phyloP scores from a whole-genome alignment of 768 basidiomycete species.

The Tylopilus subfusipes region DNA sequence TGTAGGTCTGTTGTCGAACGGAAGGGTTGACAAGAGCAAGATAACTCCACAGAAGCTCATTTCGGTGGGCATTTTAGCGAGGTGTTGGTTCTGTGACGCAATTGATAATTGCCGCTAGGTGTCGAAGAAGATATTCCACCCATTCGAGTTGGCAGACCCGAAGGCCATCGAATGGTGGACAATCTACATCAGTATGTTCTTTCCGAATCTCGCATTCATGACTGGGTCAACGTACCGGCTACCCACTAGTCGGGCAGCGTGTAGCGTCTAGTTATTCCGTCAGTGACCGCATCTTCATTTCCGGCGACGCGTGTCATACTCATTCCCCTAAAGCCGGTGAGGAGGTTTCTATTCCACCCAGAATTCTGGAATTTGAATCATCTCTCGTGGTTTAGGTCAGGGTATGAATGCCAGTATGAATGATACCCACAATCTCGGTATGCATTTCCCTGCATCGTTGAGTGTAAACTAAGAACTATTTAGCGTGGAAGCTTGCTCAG shows the following conservation, averaged over 20 bases:
- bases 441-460: not conserved
- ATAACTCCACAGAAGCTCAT: slow-evolving; percentile 51
- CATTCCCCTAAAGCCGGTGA: slow-evolving; percentile 64
- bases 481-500: slow-evolving; percentile 47
- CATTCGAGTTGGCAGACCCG: slow-evolving; percentile 49
- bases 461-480: slow-evolving; percentile 47
- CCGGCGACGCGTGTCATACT: slow-evolving; percentile 72
- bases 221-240: not conserved
- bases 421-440: slow-evolving; percentile 68
- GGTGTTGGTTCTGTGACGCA: not conserved
- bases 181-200: slow-evolving; percentile 56
- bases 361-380: not conserved
- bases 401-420: slow-evolving; percentile 79
- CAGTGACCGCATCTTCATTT: slow-evolving; percentile 68
- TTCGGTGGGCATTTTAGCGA: slow-evolving; percentile 35
- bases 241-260: slow-evolving; percentile 60
- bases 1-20: slow-evolving; percentile 39
- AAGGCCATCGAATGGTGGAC: slow-evolving; percentile 69
- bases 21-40: slow-evolving; percentile 52
- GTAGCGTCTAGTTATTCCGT: slow-evolving; percentile 62
- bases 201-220: not conserved
- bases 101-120: slow-evolving; percentile 35
- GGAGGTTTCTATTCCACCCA: not conserved
- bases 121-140: slow-evolving; percentile 52
- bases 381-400: slow-evolving; percentile 44